Base-by-base conservation (phyloP, 2,329 filamentous ascomycete genomes). In the Penicillium fuscoglaucum region DNA sequence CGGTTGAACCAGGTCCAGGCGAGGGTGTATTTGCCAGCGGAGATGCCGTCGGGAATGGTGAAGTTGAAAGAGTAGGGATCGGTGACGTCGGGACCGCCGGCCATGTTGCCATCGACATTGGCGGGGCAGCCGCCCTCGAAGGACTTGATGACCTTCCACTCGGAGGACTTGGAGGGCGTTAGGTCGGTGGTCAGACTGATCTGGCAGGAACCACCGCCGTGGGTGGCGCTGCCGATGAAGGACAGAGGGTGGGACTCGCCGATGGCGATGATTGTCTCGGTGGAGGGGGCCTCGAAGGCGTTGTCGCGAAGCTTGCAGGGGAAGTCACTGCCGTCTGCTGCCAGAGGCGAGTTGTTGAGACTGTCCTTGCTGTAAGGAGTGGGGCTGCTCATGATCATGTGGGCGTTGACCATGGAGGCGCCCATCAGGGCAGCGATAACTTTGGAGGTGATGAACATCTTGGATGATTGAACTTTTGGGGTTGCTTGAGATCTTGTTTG, bases 1-100 rank as follows among this genome's bases (percentile, higher is more conserved):
- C 89, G 89, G 76, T 98, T 98, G 76, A 96, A 86, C 95, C 95
- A 98, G 0, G 91, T 91, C 92, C 93, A 98, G 0, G 91, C 91
- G 6, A 98, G 81, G 0, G 87, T 90, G 28, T 90, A 93, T 41
- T 92, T 83, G 4, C 93, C 95, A 1, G 87, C 79, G 9, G 87
- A 85, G 47, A 97, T 82, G 24, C 87, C 84, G 0, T 82, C 73
- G 0, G 93, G 93, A 6, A 97, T 85, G 0, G 78, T 83, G 77
- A 88, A 96, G 31, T 84, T 78, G 75, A 90, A 95, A 0, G 76
- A 80, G 69, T 82, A 82, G 0, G 86, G 82, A 39, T 82, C 78
- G 0, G 61, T 60, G 0, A 74, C 73, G 2, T 68, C 65, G 6
- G 85, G 72, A 50, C 82, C 73, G 3, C 79, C 77, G 0, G 78